Conservation (phyloP, 371 early-diverging fungal species). For the Mucor indicus region DNA sequence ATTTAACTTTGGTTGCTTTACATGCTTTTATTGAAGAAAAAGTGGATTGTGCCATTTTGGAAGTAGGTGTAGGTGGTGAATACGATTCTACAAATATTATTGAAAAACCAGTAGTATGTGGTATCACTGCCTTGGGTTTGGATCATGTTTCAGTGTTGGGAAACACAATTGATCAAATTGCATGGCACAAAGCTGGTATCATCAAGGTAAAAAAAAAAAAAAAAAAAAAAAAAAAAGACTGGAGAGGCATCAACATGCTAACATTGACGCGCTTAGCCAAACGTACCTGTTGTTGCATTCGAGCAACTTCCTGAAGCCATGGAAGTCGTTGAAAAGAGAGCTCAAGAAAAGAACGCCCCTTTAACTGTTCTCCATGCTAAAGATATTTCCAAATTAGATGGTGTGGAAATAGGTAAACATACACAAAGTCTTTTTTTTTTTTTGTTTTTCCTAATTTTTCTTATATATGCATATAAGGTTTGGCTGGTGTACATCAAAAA, state of each 20-base stretch:
- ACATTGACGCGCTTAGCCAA: no score
- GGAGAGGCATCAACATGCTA: neutral
- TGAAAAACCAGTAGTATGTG: constrained; percentile 69
- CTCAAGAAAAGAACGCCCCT: constrained; percentile 58
- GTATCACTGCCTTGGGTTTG: constrained; percentile 78
- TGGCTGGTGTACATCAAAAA: constrained; percentile 83
- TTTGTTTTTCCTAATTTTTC: no score
- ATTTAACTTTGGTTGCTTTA: constrained; percentile 84
- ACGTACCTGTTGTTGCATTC: constrained; percentile 69
- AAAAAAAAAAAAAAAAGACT: neutral
- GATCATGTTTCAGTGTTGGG: constrained; percentile 80
- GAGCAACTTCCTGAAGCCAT: constrained; percentile 72
- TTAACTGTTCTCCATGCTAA: constrained; percentile 16
- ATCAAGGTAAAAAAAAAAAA: constrained; percentile 56
- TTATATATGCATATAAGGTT: constrained; percentile 41
- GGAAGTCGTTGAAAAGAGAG: constrained; percentile 65
- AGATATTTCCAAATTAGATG: constrained; percentile 12
- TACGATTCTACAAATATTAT: constrained; percentile 86
- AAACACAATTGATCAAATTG: constrained; percentile 76
- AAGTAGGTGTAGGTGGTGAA: constrained; percentile 85
- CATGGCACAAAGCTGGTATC: constrained; percentile 94
- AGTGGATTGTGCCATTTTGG: constrained; percentile 74
- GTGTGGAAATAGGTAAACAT: constrained; percentile 16
- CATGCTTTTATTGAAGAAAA: constrained; percentile 84
- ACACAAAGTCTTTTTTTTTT: neutral